phyloP scores from a whole-genome alignment of 2,329 filamentous ascomycete species.

The Botryotinia convoluta region DNA sequence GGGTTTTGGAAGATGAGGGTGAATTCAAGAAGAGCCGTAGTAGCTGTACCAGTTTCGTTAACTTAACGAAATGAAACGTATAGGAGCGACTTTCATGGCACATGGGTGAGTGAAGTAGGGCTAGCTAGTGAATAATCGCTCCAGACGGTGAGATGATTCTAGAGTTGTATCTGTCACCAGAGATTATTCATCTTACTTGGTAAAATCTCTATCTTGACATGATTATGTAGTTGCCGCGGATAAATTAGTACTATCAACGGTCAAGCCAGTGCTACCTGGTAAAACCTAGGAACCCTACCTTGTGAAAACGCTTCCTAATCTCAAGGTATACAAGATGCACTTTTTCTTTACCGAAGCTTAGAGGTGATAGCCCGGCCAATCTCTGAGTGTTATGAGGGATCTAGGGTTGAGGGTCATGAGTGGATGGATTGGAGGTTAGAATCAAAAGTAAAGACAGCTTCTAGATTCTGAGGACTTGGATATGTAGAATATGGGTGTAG shows the following conservation, averaged over 20 bases:
- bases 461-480: not conserved
- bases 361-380: fast-evolving
- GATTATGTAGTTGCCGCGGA: not conserved
- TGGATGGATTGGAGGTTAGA: not conserved
- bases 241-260: not conserved
- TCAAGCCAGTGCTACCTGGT: not conserved
- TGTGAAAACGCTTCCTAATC: too few species aligned
- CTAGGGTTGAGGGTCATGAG: fast-evolving
- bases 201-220: not conserved
- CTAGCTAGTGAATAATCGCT: fast-evolving
- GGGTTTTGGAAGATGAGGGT: too few species aligned
- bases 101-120: not conserved
- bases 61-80: fast-evolving
- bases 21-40: not conserved
- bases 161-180: not conserved
- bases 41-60: not conserved
- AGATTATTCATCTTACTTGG: not conserved
- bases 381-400: fast-evolving
- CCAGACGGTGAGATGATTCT: not conserved
- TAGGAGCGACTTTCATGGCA: not conserved
- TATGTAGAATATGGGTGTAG: not conserved
- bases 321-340: not conserved
- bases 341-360: not conserved
- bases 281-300: not conserved
- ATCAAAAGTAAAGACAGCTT: not conserved